Evolutionary conservation across 2,329 filamentous ascomycete genomes (phyloP).

Genomic region (Monosporascus ibericus): DNA sequence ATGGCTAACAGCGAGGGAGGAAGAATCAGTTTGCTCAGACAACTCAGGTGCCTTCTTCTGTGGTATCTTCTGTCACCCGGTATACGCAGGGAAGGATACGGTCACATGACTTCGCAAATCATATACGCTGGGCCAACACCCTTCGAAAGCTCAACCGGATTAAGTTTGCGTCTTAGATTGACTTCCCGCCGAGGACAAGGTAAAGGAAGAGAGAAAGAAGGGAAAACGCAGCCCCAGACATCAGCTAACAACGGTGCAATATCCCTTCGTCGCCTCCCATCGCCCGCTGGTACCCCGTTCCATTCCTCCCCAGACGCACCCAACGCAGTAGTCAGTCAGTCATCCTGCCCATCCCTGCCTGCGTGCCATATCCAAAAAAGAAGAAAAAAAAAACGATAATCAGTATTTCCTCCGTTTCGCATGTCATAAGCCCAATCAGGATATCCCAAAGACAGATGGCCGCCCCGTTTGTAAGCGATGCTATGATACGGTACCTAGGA

Average conservation of each 20-base stretch:
- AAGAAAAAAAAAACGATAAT: neutral
- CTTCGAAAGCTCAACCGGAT: neutral
- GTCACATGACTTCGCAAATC: neutral
- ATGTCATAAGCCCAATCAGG: slow-evolving; percentile 3
- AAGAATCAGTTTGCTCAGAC: no score
- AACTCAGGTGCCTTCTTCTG: no score
- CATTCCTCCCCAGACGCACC: neutral
- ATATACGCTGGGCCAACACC: neutral
- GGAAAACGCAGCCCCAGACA: neutral
- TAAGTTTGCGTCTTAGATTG: neutral
- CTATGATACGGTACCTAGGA: neutral
- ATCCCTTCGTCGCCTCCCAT: neutral
- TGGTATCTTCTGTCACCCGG: neutral
- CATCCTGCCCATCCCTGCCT: slow-evolving; percentile 4
- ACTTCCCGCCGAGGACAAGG: neutral
- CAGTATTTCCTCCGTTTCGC: slow-evolving; percentile 6
- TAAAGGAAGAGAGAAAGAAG: neutral
- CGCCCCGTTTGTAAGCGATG: neutral
- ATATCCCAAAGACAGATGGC: neutral
- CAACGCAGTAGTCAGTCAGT: neutral
- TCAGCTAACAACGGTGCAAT: neutral
- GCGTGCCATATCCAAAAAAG: slow-evolving; percentile 1
- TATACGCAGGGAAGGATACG: neutral
- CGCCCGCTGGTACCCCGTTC: neutral
- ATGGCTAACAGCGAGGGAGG: no score